A percentile compares a stretch with the other conserved stretches of the same genome.
Evolutionary conservation across 495 filamentous ascomycete genomes (phyloP).

Genomic region (Sabuloglossum arenarium): DNA sequence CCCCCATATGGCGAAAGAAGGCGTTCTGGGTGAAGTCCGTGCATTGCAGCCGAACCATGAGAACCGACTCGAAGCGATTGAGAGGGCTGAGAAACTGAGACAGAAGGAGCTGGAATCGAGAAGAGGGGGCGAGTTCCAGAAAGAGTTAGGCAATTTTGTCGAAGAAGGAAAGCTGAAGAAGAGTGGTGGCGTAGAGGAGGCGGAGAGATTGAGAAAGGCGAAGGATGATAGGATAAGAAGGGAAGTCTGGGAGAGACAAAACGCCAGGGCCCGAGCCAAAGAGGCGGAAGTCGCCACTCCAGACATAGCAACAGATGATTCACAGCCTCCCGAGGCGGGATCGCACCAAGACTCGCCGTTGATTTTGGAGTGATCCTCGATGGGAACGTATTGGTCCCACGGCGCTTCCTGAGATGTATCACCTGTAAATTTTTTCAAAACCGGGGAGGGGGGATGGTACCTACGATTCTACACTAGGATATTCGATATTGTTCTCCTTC

Average conservation of each 20-base stretch:
- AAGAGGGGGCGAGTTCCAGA: constrained; percentile 58
- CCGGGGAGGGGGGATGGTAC: neutral
- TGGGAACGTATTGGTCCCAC: neutral
- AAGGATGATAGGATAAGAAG: constrained; percentile 76
- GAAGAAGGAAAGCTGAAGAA: constrained; percentile 88
- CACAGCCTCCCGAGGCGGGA: neutral
- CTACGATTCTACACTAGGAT: neutral
- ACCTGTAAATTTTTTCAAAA: neutral
- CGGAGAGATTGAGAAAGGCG: constrained; percentile 59
- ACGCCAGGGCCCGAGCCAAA: constrained; percentile 11
- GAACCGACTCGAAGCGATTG: constrained; percentile 79
- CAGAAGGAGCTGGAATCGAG: constrained; percentile 73
- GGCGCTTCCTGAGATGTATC: neutral
- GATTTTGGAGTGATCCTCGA: neutral
- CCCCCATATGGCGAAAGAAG: constrained; percentile 66
- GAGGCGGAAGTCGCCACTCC: neutral
- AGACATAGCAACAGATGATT: neutral
- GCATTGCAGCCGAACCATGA: constrained; percentile 88
- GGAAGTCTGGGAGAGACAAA: constrained; percentile 64
- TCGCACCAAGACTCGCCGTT: neutral
- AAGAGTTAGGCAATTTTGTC: constrained; percentile 75
- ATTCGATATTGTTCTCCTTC: neutral
- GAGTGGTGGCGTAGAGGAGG: constrained; percentile 83
- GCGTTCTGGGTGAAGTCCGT: constrained; percentile 78
- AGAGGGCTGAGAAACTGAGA: constrained; percentile 73